Base-by-base conservation (phyloP, 1,284 basidiomycete genomes). In the Naganishia sp. region DNA sequence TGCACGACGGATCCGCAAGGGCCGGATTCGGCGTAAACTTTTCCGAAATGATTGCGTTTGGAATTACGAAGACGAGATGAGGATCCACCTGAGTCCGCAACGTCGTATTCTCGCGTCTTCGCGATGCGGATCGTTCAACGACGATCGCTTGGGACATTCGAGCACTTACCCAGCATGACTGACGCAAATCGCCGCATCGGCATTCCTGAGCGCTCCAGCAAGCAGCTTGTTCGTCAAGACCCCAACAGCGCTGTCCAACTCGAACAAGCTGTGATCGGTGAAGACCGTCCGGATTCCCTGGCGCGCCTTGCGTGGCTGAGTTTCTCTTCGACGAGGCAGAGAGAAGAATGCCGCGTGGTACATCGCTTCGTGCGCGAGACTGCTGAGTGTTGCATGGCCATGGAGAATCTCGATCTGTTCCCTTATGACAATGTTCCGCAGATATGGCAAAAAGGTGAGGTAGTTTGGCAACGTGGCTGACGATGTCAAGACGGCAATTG, bases 151-250 rank as follows among this genome's bases (percentile, higher is more conserved):
- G 39, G 3, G 32, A 28, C 18, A 42, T 6, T 6, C 46, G 55
- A 52, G n/a, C 17, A 78, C 85, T 71, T 74, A 92, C 92, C 93
- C 93, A 0, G 94, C 97, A 79, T 99, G 90, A n/a, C 92, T 94
- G 55, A 99, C 96, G 74, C 94, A 97, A 41, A 98, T 94, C 0
- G 92, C 92, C 0, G 88, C 91, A 70, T 98, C 95, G 0, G 94
- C 90, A 76, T 95, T 94, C 69, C 88, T 86, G 72, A 99, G 81
- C 1, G 89, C 89, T 17, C 87, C 92, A 15, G 87, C 89, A 32
- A 99, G 82, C 45, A 99, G 84, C 77, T 99, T 99, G 82, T 99
- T 99, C 6, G 96, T 98, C 70, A 98, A 81, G 55, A 99, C 94
- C 72, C 93, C 94, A 0, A 93, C 93, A 18, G 94, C 94, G 73